phyloP scores from a whole-genome alignment of 129 eudicot genomes.

The Centaurea solstitialis region DNA sequence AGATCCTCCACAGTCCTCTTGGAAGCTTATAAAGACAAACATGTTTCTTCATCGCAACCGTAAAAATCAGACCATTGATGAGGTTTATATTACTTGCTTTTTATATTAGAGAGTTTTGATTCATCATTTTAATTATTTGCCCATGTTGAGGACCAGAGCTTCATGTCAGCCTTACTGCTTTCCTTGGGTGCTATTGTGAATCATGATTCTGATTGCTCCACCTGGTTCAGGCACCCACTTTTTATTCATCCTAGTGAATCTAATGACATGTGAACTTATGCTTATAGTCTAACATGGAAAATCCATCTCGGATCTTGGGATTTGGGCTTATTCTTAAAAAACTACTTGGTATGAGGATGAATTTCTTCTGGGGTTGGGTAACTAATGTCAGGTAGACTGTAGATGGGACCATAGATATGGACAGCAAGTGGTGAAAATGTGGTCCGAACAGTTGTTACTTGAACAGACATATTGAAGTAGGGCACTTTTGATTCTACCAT shows the following conservation, averaged over 20 bases:
- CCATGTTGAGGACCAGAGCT: background rate
- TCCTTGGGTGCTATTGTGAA: background rate
- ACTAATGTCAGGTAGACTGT: background rate
- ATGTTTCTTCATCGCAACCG: constrained; percentile 84
- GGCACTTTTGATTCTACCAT: background rate
- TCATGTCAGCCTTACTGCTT: background rate
- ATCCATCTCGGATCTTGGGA: background rate
- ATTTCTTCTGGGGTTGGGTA: background rate
- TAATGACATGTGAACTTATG: background rate
- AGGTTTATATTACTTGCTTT: constrained; percentile 52
- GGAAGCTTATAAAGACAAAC: constrained; percentile 85
- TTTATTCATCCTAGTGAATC: background rate
- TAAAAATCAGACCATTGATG: constrained; percentile 81
- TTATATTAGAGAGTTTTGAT: background rate
- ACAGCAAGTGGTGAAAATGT: background rate
- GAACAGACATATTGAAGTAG: background rate
- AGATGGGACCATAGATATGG: background rate
- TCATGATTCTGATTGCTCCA: background rate
- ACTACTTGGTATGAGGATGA: background rate
- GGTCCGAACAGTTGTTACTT: background rate
- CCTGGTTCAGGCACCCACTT: background rate
- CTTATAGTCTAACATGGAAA: background rate
- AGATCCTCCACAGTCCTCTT: constrained; percentile 60
- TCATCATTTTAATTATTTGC: background rate
- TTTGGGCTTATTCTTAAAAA: background rate